Conservation (phyloP, 2,329 filamentous ascomycete species). For the Sphaceloma murrayae region DNA sequence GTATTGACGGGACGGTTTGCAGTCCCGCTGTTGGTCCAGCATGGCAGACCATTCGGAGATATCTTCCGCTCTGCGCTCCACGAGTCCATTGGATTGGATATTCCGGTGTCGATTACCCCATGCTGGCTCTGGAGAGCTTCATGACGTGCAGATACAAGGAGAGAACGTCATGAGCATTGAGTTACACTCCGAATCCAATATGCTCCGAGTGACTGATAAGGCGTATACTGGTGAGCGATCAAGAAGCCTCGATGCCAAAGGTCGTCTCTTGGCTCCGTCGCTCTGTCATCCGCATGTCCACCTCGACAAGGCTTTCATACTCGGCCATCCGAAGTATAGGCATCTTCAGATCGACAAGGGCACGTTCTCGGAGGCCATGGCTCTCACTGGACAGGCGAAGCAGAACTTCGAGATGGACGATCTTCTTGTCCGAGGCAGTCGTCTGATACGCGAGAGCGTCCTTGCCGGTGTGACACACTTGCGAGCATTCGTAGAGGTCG, state of each 20-base stretch:
- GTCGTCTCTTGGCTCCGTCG: constrained; percentile 42
- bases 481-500: constrained; percentile 63
- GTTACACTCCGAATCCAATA: neutral
- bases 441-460: constrained; percentile 57
- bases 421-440: constrained; percentile 52
- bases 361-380: constrained; percentile 56
- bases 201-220: no score
- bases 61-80: no score
- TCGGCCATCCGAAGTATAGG: constrained; percentile 49
- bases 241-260: constrained; percentile 32
- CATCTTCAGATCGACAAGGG: constrained; percentile 52
- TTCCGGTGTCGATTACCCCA: neutral
- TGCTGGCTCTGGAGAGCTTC: neutral
- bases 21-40: no score
- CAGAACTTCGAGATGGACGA: constrained; percentile 51
- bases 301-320: constrained; percentile 56
- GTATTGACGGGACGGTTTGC: no score
- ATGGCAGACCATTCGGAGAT: no score
- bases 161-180: neutral
- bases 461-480: constrained; percentile 57
- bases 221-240: no score
- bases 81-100: neutral
- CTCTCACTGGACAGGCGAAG: constrained; percentile 52
- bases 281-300: constrained; percentile 67
- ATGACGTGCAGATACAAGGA: neutral